phyloP scores from a whole-genome alignment of 306 rosid genomes.

The Lathyrus sativus region DNA sequence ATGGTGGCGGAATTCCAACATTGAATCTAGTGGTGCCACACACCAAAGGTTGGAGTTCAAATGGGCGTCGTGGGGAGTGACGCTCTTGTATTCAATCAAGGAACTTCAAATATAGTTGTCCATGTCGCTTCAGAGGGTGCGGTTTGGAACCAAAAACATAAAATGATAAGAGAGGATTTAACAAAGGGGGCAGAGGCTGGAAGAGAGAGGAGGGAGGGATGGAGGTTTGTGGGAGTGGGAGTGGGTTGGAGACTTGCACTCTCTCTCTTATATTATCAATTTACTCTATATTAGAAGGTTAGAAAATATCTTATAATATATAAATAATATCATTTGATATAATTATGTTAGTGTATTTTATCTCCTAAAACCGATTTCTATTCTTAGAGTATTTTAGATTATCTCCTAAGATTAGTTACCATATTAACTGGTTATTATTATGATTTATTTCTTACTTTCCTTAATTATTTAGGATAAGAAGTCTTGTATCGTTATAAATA shows the following conservation, averaged over 20 bases:
- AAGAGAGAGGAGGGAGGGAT: constrained; percentile 5
- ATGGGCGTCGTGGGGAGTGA: not conserved
- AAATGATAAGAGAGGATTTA: not conserved
- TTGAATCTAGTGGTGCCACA: not conserved
- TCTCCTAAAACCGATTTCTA: not conserved
- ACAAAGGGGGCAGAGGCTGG: not conserved
- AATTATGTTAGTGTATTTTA: not conserved
- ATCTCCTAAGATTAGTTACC: not conserved
- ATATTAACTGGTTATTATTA: not conserved
- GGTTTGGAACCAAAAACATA: not conserved
- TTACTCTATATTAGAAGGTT: not conserved
- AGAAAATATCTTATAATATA: no score
- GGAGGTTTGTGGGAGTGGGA: not conserved
- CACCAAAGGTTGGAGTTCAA: not conserved
- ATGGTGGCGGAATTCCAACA: not conserved
- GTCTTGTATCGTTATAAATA: not conserved
- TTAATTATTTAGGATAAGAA: not conserved
- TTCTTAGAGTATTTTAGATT: not conserved
- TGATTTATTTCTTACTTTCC: not conserved
- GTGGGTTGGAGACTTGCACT: not conserved
- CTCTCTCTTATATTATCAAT: not conserved
- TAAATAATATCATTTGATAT: no score
- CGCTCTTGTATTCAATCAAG: not conserved
- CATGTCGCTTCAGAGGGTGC: not conserved
- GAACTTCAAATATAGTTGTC: not conserved